Evolutionary conservation across 2,329 filamentous ascomycete species (phyloP), one percentile per base, ranked within the genome.

Genomic region (Phaeosphaeriaceae sp.): DNA sequence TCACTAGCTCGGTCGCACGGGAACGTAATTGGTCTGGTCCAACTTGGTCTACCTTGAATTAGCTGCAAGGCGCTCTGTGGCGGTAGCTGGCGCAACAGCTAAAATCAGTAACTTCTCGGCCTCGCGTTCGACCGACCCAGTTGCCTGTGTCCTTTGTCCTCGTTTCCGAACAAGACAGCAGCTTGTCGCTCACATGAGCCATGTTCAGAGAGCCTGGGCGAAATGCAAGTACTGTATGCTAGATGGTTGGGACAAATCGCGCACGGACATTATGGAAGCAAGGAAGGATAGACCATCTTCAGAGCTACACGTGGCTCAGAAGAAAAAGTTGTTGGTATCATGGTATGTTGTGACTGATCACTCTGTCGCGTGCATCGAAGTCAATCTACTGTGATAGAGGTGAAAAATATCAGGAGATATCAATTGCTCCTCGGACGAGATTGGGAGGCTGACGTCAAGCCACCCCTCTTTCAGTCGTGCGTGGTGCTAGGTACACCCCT

Each of bases 81-180:
- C 65, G 67, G 60, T 49, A 25, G 42, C 58, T 61, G 54, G 56
- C 49, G 54, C 57, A 48, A 46, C 36, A 58, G 42, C 21, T 51
- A 44, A 52, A 20, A 31, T 49, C 33, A 42, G 51, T 53, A 62
- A 51, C 46, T 59, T 62, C 54, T 60, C 40, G 49, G 53, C 24
- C 51, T 48, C 51, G 68, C 68, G 68, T 49, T 71, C 68, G 68
- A 66, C 68, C 68, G 68, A 61, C 31, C 63, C 58, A 61, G 54
- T 52, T 47, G 51, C 36, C 51, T 57, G 50, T 59, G 49, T 33
- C 48, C 31, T n/a, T 50, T 31, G 49, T 53, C 58, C 62, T 62
- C 27, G 40, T 58, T 22, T 57, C 59, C 57, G 59, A 53, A 40
- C 40, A 33, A 40, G 53, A 47, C 48, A 36, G 31, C 24, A 46